Evolutionary conservation across 208 protist species (phyloP).

Genomic region (Tritrichomonas foetus): DNA sequence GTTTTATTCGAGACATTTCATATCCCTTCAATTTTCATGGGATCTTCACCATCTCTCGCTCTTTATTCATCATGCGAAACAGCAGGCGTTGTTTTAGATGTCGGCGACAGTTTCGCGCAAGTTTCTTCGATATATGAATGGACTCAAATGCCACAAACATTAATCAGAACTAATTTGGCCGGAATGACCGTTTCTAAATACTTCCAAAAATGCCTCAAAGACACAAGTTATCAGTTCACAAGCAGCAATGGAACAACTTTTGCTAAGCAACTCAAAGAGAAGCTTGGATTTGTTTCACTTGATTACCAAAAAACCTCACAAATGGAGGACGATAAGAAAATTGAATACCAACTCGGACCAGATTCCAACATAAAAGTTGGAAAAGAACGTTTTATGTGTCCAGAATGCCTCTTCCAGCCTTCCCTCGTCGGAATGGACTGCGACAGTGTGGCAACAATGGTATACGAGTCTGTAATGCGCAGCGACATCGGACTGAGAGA

Average conservation of each 20-base stretch:
- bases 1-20: conserved; percentile 79
- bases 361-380: conserved; percentile 57
- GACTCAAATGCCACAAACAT: conserved; percentile 59
- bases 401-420: conserved; percentile 74
- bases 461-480: conserved; percentile 63
- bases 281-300: conserved; percentile 62
- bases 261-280: conserved; percentile 71
- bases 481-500: conserved; percentile 63
- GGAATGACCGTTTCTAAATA: conserved; percentile 67
- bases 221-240: conserved; percentile 61
- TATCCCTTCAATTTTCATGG: conserved; percentile 65
- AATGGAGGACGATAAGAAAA: conserved; percentile 40
- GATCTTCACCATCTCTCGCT: conserved; percentile 82
- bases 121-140: conserved; percentile 89
- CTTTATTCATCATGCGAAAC: conserved; percentile 74
- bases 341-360: conserved; percentile 65
- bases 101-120: conserved; percentile 87
- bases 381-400: conserved; percentile 59
- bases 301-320: conserved; percentile 63
- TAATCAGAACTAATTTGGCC: conserved; percentile 63
- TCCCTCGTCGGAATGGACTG: conserved; percentile 55
- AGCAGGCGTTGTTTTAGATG: conserved; percentile 80
- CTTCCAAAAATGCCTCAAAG: conserved; percentile 61
- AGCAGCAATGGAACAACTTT: conserved; percentile 66
- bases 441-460: conserved; percentile 58